These are phyloP conservation scores for Monosporascus sp. DNA, from an alignment of 2,329 filamentous ascomycete species.

Conservation along the genomic window DNA sequence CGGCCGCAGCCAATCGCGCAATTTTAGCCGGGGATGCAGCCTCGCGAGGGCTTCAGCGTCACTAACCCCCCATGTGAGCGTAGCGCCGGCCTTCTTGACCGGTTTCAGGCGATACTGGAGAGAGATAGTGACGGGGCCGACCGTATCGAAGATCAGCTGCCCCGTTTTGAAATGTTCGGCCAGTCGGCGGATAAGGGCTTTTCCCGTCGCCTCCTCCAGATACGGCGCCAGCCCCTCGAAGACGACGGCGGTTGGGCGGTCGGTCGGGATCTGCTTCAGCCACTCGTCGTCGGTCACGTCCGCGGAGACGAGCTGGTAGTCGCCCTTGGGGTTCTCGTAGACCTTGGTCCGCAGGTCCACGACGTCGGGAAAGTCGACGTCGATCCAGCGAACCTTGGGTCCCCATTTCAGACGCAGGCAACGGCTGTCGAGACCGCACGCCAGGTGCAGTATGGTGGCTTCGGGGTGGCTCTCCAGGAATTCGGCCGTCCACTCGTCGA, in stretches of 20 bases:
- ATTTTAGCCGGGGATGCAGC: constrained; percentile 13
- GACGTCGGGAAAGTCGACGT: constrained; percentile 30
- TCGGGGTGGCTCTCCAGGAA: constrained; percentile 20
- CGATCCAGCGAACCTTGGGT: constrained; percentile 26
- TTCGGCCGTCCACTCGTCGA: constrained; percentile 20
- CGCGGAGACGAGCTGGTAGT: constrained; percentile 23
- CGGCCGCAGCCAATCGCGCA: constrained; percentile 13
- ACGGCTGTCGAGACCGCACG: constrained; percentile 27
- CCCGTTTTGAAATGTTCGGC: constrained; percentile 20
- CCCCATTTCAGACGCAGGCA: constrained; percentile 20
- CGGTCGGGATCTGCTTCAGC: constrained; percentile 24
- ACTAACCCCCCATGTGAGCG: constrained; percentile 20
- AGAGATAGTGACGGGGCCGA: constrained; percentile 11
- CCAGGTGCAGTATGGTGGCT: constrained; percentile 26
- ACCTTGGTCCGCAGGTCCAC: constrained; percentile 25
- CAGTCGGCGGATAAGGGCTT: constrained; percentile 18
- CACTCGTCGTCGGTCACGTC: constrained; percentile 23
- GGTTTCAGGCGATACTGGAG: constrained; percentile 9
- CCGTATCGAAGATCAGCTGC: constrained; percentile 23
- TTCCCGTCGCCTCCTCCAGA: constrained; percentile 18
- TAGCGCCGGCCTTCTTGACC: constrained; percentile 14
- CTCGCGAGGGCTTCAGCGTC: constrained; percentile 16
- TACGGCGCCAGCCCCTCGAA: constrained; percentile 30
- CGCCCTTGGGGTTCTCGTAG: constrained; percentile 14
- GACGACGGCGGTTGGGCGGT: constrained; percentile 26